Base-by-base conservation (phyloP, 164 flowering plant species). In the Umbellularia californica region DNA sequence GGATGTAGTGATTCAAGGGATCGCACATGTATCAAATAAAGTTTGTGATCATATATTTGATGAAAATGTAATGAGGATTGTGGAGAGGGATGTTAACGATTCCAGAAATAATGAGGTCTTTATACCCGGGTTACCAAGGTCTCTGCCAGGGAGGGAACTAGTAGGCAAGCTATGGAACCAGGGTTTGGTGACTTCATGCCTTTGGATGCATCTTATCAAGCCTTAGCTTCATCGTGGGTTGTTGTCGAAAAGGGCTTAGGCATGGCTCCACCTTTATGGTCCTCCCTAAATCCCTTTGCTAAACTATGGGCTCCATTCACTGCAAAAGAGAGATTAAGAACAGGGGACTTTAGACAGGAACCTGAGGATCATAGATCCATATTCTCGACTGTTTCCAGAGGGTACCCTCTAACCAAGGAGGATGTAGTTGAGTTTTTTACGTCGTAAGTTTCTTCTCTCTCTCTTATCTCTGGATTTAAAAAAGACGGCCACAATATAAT, bases 361-460 rank as follows among this genome's bases (percentile, higher is more conserved):
- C 11, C 20, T 6, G 33, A 72, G 22, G 68, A 63, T 35, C n/a
- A 23, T 7, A 25, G 75, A 5, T 73, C 75, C 50, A 73, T 73
- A 70, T 73, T 73, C 50, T 58, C 66, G n/a, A 73, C 75, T 17
- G 66, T 73, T 62, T 73, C 75, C 50, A 73, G 50, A n/a, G 75
- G 75, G 7, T 65, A 50, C 50, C 75, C 75, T 14, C 15, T 73
- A 11, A 14, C 62, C 9, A 64, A 4, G 47, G 63, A 73, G 6
- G 75, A 73, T 13, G 65, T 73, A n/a, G 0, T 65, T 2, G 28
- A 24, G 17, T 73, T 65, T 65, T 73, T 73, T 41, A 66, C 63
- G 0, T 63, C 35, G 75, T 73, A 73, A 13, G 75, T 65, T 23
- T 51, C 27, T 41, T 58, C 15, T 30, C 5, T 27, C 23, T 58